Percentiles rank a stretch among this genome's conserved stretches.
These are phyloP conservation scores for Trypanosoma lewisi DNA, from an alignment of 208 protist species.

Conservation along the genomic window DNA sequence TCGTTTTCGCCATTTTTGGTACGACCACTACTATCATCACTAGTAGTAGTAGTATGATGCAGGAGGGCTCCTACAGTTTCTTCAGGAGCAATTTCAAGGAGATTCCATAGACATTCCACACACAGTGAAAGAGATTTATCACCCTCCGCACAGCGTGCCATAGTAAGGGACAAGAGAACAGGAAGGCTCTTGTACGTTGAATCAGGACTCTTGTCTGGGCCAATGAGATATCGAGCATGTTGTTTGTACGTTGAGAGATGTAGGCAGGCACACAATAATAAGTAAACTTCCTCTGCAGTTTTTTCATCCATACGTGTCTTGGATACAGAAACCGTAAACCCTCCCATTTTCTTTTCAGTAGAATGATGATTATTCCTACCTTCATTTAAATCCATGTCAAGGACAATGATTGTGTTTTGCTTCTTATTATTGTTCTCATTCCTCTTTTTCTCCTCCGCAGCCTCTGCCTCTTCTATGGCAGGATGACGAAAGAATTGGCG, in stretches of 20 bases:
- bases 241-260: constrained; percentile 28
- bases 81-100: constrained; percentile 36
- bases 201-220: neutral
- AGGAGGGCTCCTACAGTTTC: constrained; percentile 35
- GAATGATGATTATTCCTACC: neutral
- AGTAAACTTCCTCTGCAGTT: constrained; percentile 25
- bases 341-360: neutral
- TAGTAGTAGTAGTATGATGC: no score
- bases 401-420: neutral
- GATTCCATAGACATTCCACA: constrained; percentile 59
- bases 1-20: neutral
- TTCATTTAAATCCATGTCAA: neutral
- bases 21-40: no score
- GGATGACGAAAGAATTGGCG: neutral
- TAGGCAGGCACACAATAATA: constrained; percentile 18
- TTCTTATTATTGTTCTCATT: neutral
- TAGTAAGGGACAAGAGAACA: constrained; percentile 35
- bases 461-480: neutral
- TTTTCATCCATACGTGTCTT: constrained; percentile 13
- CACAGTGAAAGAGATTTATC: constrained; percentile 40
- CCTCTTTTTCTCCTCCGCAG: neutral
- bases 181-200: constrained; percentile 15
- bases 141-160: constrained; percentile 32
- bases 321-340: neutral
- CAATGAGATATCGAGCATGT: constrained; percentile 19